Evolutionary conservation across 805 yeast species (phyloP), one percentile per base, ranked within the genome.

Genomic region (Zygosaccharomyces gambellarensis): DNA sequence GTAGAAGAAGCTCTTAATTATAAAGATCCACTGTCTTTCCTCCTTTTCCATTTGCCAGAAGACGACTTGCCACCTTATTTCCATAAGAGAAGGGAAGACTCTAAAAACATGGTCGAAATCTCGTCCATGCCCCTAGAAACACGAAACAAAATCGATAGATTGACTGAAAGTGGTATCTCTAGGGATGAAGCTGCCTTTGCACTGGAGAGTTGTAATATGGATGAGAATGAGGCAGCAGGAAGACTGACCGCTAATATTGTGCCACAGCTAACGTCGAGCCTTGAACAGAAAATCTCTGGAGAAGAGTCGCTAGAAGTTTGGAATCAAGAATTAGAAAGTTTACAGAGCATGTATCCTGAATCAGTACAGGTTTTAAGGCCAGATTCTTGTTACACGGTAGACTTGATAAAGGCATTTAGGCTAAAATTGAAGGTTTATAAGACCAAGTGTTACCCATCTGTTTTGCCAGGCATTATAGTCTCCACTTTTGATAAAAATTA

Each of bases 1-100:
- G 79, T 85, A 0, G 67, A 70, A 1, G 98, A 92, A 60, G 82
- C 97, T 0, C 68, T 87, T 42, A 68, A 71, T 25, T 87, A 87
- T 60, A 63, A 62, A 45, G 77, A 73, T 55, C 75, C 77, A 1
- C 46, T 73, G 6, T 71, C 76, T 0, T 72, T 69, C 72, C 75
- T 92, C 17, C 68, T 92, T 9, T 83, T 90, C 56, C 94, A 92
- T 60, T 79, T 92, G 3, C 98, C 98, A 0, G 97, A 94, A 54
- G 98, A 90, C 62, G 99, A 92, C 60, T 71, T 92, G 29, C 99
- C 99, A 0, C 56, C 69, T 0, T 71, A 74, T 42, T 86, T 86
- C 59, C 74, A 76, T 14, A 81, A 82, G 52, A 69, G 79, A 36
- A 74, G 76, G 21, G 75, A 75, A 40, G 89, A 83, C 56, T 72